These are phyloP conservation scores for Ochetophila trinervis DNA, from an alignment of 306 rosid genomes.

Conservation along the genomic window DNA sequence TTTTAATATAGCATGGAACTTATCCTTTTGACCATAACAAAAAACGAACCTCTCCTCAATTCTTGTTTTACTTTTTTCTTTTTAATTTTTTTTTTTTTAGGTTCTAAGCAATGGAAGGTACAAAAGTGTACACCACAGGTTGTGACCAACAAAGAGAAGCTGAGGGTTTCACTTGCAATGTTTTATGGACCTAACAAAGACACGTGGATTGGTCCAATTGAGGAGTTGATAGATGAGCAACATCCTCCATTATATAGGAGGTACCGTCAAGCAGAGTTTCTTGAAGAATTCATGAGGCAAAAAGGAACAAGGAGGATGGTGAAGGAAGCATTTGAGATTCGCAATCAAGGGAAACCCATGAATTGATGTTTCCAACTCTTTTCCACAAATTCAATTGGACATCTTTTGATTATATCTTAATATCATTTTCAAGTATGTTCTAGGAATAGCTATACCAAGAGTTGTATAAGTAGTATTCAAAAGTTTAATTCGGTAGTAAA, in stretches of 20 bases:
- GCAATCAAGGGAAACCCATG: not conserved
- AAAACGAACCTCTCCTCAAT: no score
- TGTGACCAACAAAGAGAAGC: conserved; percentile 35
- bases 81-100: conserved; percentile 6
- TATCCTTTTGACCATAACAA: no score
- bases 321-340: conserved; percentile 43
- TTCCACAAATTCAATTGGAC: no score
- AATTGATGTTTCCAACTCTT: no score
- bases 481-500: no score
- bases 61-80: not conserved
- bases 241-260: conserved; percentile 28
- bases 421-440: not conserved
- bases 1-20: no score
- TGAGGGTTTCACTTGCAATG: conserved; percentile 40
- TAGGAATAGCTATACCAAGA: no score
- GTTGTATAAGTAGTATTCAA: no score
- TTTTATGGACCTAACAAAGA: conserved; percentile 42
- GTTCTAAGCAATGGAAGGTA: conserved; percentile 52
- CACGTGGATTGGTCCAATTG: conserved; percentile 32
- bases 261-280: conserved; percentile 33
- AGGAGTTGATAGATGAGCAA: conserved; percentile 39
- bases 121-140: conserved; percentile 49
- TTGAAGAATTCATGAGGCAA: conserved; percentile 33
- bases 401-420: not conserved
- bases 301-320: conserved; percentile 39